A percentile compares a stretch with the other conserved stretches of the same genome.
phyloP scores from a whole-genome alignment of 2,329 filamentous ascomycete species.

The Ambrosiella beaveri region DNA sequence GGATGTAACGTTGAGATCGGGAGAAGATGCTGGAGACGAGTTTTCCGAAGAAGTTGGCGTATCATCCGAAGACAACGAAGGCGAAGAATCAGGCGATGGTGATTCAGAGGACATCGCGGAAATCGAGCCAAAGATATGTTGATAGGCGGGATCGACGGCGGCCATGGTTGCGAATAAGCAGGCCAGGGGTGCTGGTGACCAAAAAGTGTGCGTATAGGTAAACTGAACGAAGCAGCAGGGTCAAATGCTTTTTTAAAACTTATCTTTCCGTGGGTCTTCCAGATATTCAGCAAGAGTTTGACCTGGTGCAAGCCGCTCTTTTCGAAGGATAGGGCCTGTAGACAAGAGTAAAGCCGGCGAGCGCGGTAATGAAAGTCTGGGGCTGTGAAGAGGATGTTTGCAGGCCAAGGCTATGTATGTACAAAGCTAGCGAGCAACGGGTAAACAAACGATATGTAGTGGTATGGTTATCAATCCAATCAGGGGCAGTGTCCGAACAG shows the following conservation, averaged over 20 bases:
- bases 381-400: neutral
- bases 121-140: slow-evolving; percentile 8
- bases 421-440: neutral
- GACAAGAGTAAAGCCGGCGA: neutral
- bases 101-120: neutral
- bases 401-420: neutral
- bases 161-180: slow-evolving; percentile 5
- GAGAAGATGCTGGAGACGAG: slow-evolving; percentile 4
- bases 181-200: neutral
- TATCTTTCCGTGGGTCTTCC: too few relatives aligned
- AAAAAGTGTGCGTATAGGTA: too few relatives aligned
- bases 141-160: slow-evolving; percentile 10
- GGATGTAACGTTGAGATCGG: slow-evolving; percentile 2
- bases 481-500: neutral
- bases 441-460: neutral
- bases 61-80: neutral
- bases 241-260: too few relatives aligned
- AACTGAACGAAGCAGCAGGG: too few relatives aligned
- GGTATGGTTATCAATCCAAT: neutral
- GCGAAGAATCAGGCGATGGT: neutral
- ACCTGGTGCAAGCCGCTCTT: neutral
- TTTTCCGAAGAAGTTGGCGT: neutral
- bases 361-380: neutral
- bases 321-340: neutral
- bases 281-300: too few relatives aligned